A percentile compares a stretch with the other conserved stretches of the same genome.
Evolutionary conservation across 2,329 filamentous ascomycete species (phyloP).

Genomic region (Penicillium nordicum): DNA sequence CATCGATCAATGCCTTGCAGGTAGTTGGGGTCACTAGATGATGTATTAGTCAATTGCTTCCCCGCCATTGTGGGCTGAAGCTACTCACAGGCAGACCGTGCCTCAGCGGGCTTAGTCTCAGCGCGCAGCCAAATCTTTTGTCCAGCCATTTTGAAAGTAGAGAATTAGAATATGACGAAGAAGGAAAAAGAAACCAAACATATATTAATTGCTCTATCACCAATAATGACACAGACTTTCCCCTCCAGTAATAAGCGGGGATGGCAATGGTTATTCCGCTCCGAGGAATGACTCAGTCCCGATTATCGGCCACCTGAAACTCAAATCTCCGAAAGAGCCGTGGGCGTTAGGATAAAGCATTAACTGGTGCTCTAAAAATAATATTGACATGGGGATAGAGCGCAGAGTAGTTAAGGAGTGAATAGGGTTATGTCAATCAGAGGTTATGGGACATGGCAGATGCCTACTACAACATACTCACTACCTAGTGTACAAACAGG

Average conservation of each 20-base stretch:
- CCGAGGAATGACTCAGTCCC: conserved; percentile 27
- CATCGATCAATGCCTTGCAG: conserved; percentile 61
- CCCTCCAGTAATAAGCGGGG: conserved; percentile 30
- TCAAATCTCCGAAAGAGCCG: background rate
- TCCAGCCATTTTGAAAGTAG: conserved; percentile 27
- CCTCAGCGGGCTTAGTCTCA: conserved; percentile 59
- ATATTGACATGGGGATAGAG: too few relatives aligned
- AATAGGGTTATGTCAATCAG: background rate
- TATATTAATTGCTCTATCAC: conserved; percentile 12
- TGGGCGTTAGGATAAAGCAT: background rate
- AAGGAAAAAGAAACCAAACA: conserved; percentile 8
- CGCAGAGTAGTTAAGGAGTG: background rate
- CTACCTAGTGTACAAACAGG: background rate
- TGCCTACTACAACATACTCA: background rate
- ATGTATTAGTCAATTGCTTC: conserved; percentile 3
- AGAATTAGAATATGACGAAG: background rate
- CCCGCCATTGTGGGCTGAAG: conserved; percentile 4
- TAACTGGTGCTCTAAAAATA: background rate
- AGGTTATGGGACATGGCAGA: background rate
- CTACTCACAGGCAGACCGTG: conserved; percentile 48
- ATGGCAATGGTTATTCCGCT: conserved; percentile 31
- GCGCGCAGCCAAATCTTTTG: conserved; percentile 55
- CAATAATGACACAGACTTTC: conserved; percentile 30
- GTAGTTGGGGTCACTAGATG: conserved; percentile 48
- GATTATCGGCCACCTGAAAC: conserved; percentile 14